phyloP scores from a whole-genome alignment of 2,329 filamentous ascomycete species.

The Fragosphaeria purpurea region DNA sequence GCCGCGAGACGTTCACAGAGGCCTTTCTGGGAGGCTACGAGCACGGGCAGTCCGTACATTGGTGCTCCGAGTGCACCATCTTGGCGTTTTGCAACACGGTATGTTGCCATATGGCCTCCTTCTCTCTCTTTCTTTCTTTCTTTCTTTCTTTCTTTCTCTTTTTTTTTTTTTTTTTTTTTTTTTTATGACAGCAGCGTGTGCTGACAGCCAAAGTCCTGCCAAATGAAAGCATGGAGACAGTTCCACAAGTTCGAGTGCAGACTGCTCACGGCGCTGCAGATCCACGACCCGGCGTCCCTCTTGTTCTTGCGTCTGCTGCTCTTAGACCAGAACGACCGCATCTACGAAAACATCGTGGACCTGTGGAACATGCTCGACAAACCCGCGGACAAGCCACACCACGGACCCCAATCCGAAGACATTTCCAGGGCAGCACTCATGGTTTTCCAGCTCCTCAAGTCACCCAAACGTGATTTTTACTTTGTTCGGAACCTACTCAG shows the following conservation, averaged over 20 bases:
- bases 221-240: constrained; percentile 18
- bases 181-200: not conserved
- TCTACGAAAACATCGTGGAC: constrained; percentile 9
- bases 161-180: not conserved
- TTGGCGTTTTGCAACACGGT: constrained; percentile 22
- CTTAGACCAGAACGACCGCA: constrained; percentile 14
- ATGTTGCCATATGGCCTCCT: not conserved
- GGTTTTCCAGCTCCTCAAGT: not conserved
- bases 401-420: no score
- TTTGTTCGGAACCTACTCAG: constrained; percentile 5
- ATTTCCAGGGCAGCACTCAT: not conserved
- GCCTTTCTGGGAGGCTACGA: constrained; percentile 6
- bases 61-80: constrained; percentile 17
- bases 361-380: not conserved
- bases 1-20: constrained; percentile 6
- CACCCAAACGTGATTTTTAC: not conserved
- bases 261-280: constrained; percentile 11
- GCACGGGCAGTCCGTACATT: not conserved
- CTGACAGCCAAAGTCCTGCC: constrained; percentile 16
- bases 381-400: no score
- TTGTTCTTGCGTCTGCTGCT: constrained; percentile 18
- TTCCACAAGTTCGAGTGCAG: constrained; percentile 23
- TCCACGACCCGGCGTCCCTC: constrained; percentile 6
- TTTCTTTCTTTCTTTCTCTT: not conserved
- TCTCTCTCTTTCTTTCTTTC: no score